Evolutionary conservation across 257 asterid species (phyloP), one percentile per base, ranked within the genome.

Genomic region (Jacaranda mimosifolia): DNA sequence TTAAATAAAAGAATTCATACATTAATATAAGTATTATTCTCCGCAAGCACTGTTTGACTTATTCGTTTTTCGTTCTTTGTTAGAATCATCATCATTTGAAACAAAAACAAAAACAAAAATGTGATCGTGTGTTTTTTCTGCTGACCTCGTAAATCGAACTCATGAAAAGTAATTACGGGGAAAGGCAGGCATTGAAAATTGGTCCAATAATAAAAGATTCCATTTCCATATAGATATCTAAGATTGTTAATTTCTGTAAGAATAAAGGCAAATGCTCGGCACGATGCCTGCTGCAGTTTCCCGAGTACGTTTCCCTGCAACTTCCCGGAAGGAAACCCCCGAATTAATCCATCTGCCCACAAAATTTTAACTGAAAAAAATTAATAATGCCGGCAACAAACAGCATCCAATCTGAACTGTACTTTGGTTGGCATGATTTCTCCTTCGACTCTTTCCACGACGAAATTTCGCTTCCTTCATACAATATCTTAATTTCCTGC

Each of bases 261-360:
- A 57, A 53, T 40, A 76, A 76, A 71, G 71, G 6, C 3, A 76
- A 74, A 84, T 84, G 83, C 59, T 26, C 13, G 13, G 76, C 87
- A 84, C 76, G 85, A 68, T 74, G 36, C 68, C 63, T 63, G 40
- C 39, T 7, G 51, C 72, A 53, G 53, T 74, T 53, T 40, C 13
- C 21, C 17, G 15, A 49, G 52, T 59, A 56, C 70, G 78, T 78
- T 90, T 83, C 87, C 82, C 46, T 84, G 93, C 87, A 88, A 62
- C 85, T 90, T 90, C 92, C 74, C 74, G 89, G 82, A 85, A 43
- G 49, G 12, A 59, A 14, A 63, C 15, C 42, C 1, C 68, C 3
- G 12, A 5, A 3, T n/a, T 32, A 39, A 26, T 32, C 83, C 69
- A 81, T 72, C 73, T 9, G 62, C 81, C 81, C 75, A 36, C 74